phyloP scores from a whole-genome alignment of 768 basidiomycete species.

The Phaffia tasmanica region DNA sequence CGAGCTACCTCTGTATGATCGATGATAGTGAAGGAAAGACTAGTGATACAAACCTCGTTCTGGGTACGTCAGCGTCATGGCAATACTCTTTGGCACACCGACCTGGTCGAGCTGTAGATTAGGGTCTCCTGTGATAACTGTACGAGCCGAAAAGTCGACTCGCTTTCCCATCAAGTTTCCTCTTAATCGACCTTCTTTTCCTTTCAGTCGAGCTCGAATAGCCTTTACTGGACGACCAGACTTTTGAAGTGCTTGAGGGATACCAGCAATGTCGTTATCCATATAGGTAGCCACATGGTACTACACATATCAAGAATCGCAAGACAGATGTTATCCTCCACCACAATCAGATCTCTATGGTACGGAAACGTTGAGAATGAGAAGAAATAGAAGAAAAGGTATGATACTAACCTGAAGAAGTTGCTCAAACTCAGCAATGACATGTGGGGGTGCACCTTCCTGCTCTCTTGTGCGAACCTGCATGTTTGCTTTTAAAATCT shows the following conservation, averaged over 20 bases:
- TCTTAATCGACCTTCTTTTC: slow-evolving; percentile 93
- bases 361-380: background rate
- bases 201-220: slow-evolving; percentile 93
- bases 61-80: slow-evolving; percentile 95
- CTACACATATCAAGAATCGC: slow-evolving; percentile 39
- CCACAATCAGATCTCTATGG: too few relatives aligned
- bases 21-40: background rate
- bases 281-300: slow-evolving; percentile 99
- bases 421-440: slow-evolving; percentile 92
- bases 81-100: slow-evolving; percentile 87
- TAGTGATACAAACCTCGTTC: slow-evolving; percentile 60
- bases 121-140: slow-evolving; percentile 97
- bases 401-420: slow-evolving; percentile 62
- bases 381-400: background rate
- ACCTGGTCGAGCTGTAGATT: slow-evolving; percentile 94
- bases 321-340: background rate
- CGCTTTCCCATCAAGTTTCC: slow-evolving; percentile 99
- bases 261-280: slow-evolving; percentile 98
- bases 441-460: slow-evolving; percentile 91
- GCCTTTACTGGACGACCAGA: slow-evolving; percentile 96
- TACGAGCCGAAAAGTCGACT: slow-evolving; percentile 97
- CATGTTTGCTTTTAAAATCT: slow-evolving; percentile 89
- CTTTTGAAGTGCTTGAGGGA: slow-evolving; percentile 93
- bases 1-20: too few relatives aligned
- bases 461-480: slow-evolving; percentile 86